Evolutionary conservation across 139 green algal genomes (phyloP).

Genomic region (Closterium sp.): DNA sequence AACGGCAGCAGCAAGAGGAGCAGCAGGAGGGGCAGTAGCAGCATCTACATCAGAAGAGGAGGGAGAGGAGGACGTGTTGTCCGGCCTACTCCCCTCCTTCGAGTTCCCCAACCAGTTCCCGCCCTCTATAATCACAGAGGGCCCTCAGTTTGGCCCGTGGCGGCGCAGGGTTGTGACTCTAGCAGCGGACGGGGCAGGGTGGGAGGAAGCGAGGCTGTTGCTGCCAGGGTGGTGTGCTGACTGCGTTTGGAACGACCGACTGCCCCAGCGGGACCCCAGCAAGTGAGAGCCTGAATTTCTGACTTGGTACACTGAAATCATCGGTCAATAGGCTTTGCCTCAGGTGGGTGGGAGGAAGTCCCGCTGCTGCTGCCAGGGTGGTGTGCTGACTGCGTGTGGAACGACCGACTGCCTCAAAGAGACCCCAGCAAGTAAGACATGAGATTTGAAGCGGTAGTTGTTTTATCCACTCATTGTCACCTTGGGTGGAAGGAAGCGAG

Average conservation of each 20-base stretch:
- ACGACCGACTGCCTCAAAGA: slow-evolving; percentile 43
- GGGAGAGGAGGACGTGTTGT: neutral
- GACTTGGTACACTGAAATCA: too few species aligned
- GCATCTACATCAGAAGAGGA: neutral
- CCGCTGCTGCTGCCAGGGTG: slow-evolving; percentile 63
- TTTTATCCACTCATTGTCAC: too few species aligned
- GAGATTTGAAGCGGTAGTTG: too few species aligned
- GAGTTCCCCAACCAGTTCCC: slow-evolving; percentile 21
- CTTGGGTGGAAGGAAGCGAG: slow-evolving; percentile 48
- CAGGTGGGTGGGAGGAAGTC: too few species aligned
- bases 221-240: slow-evolving; percentile 73
- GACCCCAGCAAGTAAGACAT: too few species aligned
- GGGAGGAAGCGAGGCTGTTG: slow-evolving; percentile 41
- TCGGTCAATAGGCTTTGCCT: too few species aligned
- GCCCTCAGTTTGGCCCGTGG: slow-evolving; percentile 48
- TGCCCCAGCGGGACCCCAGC: slow-evolving; percentile 59
- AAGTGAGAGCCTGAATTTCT: too few species aligned
- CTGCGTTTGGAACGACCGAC: slow-evolving; percentile 61
- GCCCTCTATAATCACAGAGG: slow-evolving; percentile 54
- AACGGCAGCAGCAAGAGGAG: neutral
- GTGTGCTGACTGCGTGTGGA: slow-evolving; percentile 73
- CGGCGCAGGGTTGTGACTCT: slow-evolving; percentile 37
- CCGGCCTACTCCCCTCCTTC: slow-evolving; percentile 20
- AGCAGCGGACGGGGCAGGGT: slow-evolving; percentile 53
- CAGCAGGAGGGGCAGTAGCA: neutral